Percentiles rank a stretch among this genome's conserved stretches.
Conservation (phyloP, 176 grass and related monocot species). For the Zea luxurians region DNA sequence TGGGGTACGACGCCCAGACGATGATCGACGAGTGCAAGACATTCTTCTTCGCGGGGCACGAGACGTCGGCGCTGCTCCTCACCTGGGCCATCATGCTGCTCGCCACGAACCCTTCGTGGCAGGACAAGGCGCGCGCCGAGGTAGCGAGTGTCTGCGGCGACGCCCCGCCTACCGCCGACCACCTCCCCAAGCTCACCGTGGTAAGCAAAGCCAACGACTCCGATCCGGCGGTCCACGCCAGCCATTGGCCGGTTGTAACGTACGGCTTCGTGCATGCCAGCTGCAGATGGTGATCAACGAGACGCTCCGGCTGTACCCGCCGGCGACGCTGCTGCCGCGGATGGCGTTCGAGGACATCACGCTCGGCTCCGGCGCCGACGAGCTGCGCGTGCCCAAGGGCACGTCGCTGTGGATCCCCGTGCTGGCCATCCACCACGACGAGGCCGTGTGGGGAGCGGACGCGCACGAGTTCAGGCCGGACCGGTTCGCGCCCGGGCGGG, state of each 20-base stretch:
- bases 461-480: constrained; percentile 84
- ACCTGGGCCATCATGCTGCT: constrained; percentile 92
- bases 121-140: constrained; percentile 77
- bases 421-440: constrained; percentile 88
- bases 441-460: constrained; percentile 68
- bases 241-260: neutral
- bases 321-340: constrained; percentile 85
- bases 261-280: constrained; percentile 12
- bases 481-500: constrained; percentile 52
- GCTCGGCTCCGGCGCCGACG: constrained; percentile 41
- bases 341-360: constrained; percentile 93
- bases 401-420: constrained; percentile 91
- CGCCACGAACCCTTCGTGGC: constrained; percentile 73
- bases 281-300: constrained; percentile 97
- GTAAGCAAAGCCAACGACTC: constrained; percentile 25
- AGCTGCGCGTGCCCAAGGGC: constrained; percentile 70
- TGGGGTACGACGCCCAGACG: constrained; percentile 61
- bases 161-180: constrained; percentile 47
- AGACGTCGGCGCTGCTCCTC: constrained; percentile 87
- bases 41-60: constrained; percentile 95
- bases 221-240: neutral
- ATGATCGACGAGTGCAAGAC: constrained; percentile 98
- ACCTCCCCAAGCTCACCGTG: constrained; percentile 73
- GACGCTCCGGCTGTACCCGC: constrained; percentile 82
- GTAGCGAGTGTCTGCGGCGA: constrained; percentile 55